phyloP scores from a whole-genome alignment of 495 filamentous ascomycete genomes.

The Xylaria venustula region DNA sequence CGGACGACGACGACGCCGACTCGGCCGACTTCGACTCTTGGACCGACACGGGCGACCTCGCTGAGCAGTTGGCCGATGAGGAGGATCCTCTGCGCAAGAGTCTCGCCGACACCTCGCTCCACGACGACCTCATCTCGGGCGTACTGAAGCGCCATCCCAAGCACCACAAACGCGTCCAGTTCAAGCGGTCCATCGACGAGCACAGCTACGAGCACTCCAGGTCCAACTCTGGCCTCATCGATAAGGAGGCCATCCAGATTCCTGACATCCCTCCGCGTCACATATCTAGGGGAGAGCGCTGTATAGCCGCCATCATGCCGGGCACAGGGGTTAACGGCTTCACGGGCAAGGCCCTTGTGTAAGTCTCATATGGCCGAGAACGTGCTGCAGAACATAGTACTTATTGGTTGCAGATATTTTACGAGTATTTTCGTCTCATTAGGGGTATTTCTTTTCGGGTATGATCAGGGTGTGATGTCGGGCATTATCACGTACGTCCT shows the following conservation, averaged over 20 bases:
- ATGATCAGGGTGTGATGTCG: constrained; percentile 99
- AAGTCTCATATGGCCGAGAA: constrained; percentile 35
- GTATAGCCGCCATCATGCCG: constrained; percentile 82
- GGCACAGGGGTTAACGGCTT: constrained; percentile 82
- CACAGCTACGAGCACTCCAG: constrained; percentile 24
- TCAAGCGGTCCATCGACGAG: constrained; percentile 36
- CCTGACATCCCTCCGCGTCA: constrained; percentile 64
- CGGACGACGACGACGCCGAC: too few species aligned
- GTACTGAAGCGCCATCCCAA: constrained; percentile 41
- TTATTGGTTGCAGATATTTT: constrained; percentile 71
- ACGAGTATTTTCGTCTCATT: constrained; percentile 97
- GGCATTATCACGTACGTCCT: constrained; percentile 92
- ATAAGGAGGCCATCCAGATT: constrained; percentile 81
- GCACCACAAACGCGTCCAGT: constrained; percentile 46
- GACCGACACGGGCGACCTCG: constrained; percentile 92
- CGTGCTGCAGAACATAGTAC: constrained; percentile 10
- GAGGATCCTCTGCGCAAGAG: constrained; percentile 74
- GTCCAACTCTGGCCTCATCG: constrained; percentile 46
- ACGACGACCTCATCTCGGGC: constrained; percentile 54
- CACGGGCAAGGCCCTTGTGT: constrained; percentile 94
- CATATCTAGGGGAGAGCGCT: constrained; percentile 62
- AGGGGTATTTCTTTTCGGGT: constrained; percentile 96
- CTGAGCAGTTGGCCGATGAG: constrained; percentile 79
- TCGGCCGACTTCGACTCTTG: constrained; percentile 72
- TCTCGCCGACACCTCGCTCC: constrained; percentile 57